These are phyloP conservation scores for Calonectria pseudoturangicola DNA, from an alignment of 2,329 filamentous ascomycete species.

Conservation along the genomic window DNA sequence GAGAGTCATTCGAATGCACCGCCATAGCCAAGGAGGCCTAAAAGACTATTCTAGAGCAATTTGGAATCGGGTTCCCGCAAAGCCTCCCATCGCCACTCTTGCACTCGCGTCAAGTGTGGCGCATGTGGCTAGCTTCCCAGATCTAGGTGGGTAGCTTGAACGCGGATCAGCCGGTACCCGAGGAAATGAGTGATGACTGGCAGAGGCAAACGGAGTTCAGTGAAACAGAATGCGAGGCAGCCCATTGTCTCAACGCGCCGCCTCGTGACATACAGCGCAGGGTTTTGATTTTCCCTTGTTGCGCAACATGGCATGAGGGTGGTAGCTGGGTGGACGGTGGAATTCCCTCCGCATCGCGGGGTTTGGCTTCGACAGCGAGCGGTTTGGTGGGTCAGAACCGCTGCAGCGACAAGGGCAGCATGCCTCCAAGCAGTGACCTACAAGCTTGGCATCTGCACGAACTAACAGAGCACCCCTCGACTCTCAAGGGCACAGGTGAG, in stretches of 20 bases:
- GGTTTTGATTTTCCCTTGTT: not conserved
- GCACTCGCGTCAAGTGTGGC: slow-evolving; percentile 38
- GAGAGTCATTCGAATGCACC: slow-evolving; percentile 28
- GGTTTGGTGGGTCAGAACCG: slow-evolving; percentile 16
- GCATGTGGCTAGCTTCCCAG: slow-evolving; percentile 23
- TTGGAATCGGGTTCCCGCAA: slow-evolving; percentile 9
- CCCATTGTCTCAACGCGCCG: slow-evolving; percentile 9
- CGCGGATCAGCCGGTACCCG: slow-evolving; percentile 33
- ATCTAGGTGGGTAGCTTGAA: slow-evolving; percentile 18
- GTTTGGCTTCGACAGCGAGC: slow-evolving; percentile 12
- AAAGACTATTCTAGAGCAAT: not conserved
- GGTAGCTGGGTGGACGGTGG: not conserved
- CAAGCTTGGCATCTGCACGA: not conserved
- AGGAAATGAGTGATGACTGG: not conserved
- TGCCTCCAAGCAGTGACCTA: not conserved
- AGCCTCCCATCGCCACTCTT: slow-evolving; percentile 24
- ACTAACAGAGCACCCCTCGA: not conserved
- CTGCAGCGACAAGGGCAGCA: not conserved
- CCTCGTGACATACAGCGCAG: not conserved
- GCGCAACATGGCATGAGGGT: not conserved
- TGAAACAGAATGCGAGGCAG: slow-evolving; percentile 36
- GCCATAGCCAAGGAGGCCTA: slow-evolving; percentile 13
- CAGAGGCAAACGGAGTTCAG: not conserved
- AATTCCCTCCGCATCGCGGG: slow-evolving; percentile 31
- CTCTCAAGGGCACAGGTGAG: not conserved